Evolutionary conservation across 257 asterid genomes (phyloP), one percentile per base, ranked within the genome.

Genomic region (Solanum peruvianum): DNA sequence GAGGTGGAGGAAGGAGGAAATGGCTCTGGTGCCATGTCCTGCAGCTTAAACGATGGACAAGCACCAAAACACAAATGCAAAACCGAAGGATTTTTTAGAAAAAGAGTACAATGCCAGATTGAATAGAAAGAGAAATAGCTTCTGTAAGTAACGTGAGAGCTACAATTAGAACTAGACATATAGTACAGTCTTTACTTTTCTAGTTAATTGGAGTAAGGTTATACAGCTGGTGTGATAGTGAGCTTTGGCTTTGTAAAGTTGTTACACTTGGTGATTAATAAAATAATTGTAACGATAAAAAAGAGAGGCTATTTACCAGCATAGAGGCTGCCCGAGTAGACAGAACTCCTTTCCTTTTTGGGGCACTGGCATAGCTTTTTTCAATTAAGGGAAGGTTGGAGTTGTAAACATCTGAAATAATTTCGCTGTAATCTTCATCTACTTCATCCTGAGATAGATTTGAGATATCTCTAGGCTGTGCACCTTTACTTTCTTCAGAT

Each of bases 271-370:
- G 23, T 69, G 76, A 69, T 29, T 29, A 29, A 14, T 69, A 69
- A 69, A 67, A 69, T 7, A 23, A 15, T 69, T 15, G 41, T 29
- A 7, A 69, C 11, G 0, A 7, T 7, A 56, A 25, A 25, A 60
- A 27, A 67, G 13, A 11, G 6, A 13, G 21, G 39, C 37, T 77
- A 77, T 77, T 91, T 93, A 97, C 99, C 98, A 97, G 92, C 99
- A 97, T 97, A 69, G 98, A 94, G 45, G 98, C 98, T 75, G 99
- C 99, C 77, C 99, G 95, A 88, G 83, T 66, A 37, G 99, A 93
- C 88, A 97, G 96, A 87, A 67, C 92, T 86, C 98, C 98, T 91
- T 94, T 98, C 93, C 92, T 94, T 91, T 92, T 93, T 29, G 94
- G 88, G 88, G 86, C 83, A 87, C 58, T 86, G 86, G 87, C 76